Base-by-base conservation (phyloP, 768 basidiomycete genomes). In the Rhizopogon vesiculosus region DNA sequence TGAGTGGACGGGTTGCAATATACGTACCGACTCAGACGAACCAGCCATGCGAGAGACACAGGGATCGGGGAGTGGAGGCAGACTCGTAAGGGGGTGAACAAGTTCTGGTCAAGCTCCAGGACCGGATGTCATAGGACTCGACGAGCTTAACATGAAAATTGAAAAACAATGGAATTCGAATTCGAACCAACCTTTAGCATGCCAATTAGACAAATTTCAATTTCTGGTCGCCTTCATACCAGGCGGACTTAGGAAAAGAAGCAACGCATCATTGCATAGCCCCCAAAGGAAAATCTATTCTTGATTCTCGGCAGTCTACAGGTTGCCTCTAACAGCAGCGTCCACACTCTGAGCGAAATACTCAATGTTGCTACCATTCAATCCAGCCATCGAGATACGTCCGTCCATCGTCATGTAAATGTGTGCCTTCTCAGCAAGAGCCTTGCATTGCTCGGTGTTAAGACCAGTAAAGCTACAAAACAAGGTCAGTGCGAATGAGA, bases 321-420 rank as follows among this genome's bases (percentile, higher is more conserved):
- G 76, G 51, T 78, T 78, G 61, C 88, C 87, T 75, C 82, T 86
- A 60, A 94, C 91, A 56, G 86, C 91, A 64, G 84, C 83, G 72
- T 91, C 81, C 55, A 96, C 87, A 65, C 85, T 84, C 74, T 92
- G 80, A 3, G 93, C 92, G 69, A 97, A 94, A 78, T 95, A 91
- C 64, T 86, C 85, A 63, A 96, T 83, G 78, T 96, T 96, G 66
- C 73, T 68, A 57, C 73, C 72, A 77, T 95, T 96, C 66, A 96
- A 73, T 35, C 91, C 93, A 58, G 93, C 91, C 92, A 95, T 96
- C 43, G 91, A 92, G 64, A 95, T 93, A 62, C 93, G 87, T 18
- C 93, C 93, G 69, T 95, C 89, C 55, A 81, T 78, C n/a, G 93
- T 95, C 89, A 95, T 89, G 74, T 96, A 96, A 59, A 96, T 78